Base-by-base conservation (phyloP, 202 grass and related monocot genomes). In the Brachypodium distachyon region DNA sequence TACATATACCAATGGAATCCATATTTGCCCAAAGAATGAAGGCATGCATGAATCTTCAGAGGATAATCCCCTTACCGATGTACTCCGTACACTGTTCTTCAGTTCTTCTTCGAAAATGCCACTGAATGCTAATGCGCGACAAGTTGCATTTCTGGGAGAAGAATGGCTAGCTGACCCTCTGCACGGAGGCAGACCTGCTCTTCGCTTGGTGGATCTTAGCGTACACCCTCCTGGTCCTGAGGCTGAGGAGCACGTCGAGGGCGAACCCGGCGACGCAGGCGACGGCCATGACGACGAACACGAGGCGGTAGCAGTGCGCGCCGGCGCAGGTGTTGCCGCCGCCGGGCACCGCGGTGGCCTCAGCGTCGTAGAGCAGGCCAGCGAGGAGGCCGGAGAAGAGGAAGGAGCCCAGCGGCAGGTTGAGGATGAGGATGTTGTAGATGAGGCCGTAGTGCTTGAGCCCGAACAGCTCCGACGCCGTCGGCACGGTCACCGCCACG, bases 351-450 rank as follows among this genome's bases (percentile, higher is more conserved):
- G 73, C 43, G 36, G 89, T 95, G 58, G 95, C 95, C 74, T 98
- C 80, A 1, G 95, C 77, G 42, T 98, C 95, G 60, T 98, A 98
- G 19, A 98, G 87, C 38, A 98, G 85, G 0, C 95, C 95, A 0
- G 95, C 95, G 6, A 98, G 89, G 13, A 98, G 89, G 61, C 95
- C 95, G 2, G 95, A 98, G 89, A 98, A 98, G 81, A 98, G 89
- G 81, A 98, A 95, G 33, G 96, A 98, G 11, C 96, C 96, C 0
- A 98, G 91, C 1, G 96, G 96, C 29, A 98, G 87, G 77, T 98
- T 98, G 42, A 98, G 85, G 46, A 98, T 98, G 80, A 98, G 85
- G 56, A 98, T 92, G 83, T 98, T 98, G 91, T 98, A 98, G 61
- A 98, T 87, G 73, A 98, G 85, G 28, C 96, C 96, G 40, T 98